A percentile compares a stretch with the other conserved stretches of the same genome.
These are phyloP conservation scores for Crithidia mellificae DNA, from an alignment of 208 protist genomes.

Conservation along the genomic window DNA sequence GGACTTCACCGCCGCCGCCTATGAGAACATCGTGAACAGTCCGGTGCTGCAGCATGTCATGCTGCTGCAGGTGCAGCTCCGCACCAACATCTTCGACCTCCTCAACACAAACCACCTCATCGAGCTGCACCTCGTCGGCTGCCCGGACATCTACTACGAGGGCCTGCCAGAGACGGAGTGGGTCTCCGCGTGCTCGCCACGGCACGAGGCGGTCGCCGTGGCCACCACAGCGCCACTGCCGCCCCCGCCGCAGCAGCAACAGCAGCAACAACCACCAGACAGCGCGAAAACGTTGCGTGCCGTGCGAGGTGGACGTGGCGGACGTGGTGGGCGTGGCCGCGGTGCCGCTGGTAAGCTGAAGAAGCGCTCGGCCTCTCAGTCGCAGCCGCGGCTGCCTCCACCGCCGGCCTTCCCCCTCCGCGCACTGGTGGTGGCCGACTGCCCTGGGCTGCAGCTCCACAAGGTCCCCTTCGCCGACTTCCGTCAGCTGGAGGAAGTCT, in stretches of 20 bases:
- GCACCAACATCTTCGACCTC: slow-evolving; percentile 41
- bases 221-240: neutral
- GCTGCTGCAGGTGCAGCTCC: slow-evolving; percentile 38
- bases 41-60: slow-evolving; percentile 30
- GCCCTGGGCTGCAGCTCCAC: slow-evolving; percentile 22
- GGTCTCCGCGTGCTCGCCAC: slow-evolving; percentile 21
- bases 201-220: neutral
- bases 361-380: neutral
- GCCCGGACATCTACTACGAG: slow-evolving; percentile 35
- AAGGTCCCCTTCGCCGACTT: slow-evolving; percentile 30
- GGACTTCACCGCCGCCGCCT: slow-evolving; percentile 31
- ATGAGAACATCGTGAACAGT: slow-evolving; percentile 28
- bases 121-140: slow-evolving; percentile 41
- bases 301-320: neutral
- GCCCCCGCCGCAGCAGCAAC: too few species aligned
- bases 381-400: slow-evolving; percentile 7
- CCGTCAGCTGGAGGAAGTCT: slow-evolving; percentile 31
- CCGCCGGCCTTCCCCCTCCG: slow-evolving; percentile 24
- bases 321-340: slow-evolving; percentile 3
- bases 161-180: slow-evolving; percentile 16
- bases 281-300: slow-evolving; percentile 1
- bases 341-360: neutral
- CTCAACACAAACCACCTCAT: slow-evolving; percentile 38
- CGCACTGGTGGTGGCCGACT: slow-evolving; percentile 34
- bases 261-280: neutral